Evolutionary conservation across 192 early-diverging fungal genomes (phyloP).

Genomic region (Entomortierella parvispora): DNA sequence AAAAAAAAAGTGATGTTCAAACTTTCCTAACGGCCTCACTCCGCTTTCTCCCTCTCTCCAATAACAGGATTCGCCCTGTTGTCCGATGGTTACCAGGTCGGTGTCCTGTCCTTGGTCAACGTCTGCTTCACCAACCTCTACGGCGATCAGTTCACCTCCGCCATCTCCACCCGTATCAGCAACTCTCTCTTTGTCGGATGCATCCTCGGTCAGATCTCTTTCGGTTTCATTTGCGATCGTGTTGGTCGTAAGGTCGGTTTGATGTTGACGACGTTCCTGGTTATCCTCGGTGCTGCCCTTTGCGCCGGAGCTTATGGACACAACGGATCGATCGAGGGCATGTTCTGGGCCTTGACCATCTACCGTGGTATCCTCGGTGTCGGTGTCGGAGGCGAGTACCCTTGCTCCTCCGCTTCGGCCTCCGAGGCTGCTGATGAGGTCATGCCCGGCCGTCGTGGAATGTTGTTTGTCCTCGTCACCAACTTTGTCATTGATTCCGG

Average conservation of each 20-base stretch:
- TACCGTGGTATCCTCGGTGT: slow-evolving; percentile 56
- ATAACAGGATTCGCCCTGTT: slow-evolving; percentile 54
- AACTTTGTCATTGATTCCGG: slow-evolving; percentile 61
- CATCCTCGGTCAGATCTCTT: slow-evolving; percentile 63
- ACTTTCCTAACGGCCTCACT: background rate
- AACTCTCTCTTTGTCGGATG: slow-evolving; percentile 64
- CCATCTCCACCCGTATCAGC: slow-evolving; percentile 54
- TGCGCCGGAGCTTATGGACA: slow-evolving; percentile 54
- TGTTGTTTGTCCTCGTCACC: slow-evolving; percentile 59
- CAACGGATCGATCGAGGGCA: slow-evolving; percentile 38
- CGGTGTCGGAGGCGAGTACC: slow-evolving; percentile 66
- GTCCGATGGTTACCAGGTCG: slow-evolving; percentile 66
- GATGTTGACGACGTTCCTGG: slow-evolving; percentile 56
- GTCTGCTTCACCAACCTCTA: slow-evolving; percentile 59
- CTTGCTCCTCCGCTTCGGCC: slow-evolving; percentile 62
- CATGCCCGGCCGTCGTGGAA: slow-evolving; percentile 52
- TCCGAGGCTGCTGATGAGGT: slow-evolving; percentile 64
- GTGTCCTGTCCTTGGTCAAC: slow-evolving; percentile 62
- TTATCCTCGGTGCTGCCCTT: slow-evolving; percentile 59
- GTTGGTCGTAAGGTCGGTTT: slow-evolving; percentile 65
- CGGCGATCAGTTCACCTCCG: slow-evolving; percentile 41
- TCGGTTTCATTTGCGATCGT: slow-evolving; percentile 62
- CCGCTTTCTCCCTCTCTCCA: no score
- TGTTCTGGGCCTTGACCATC: slow-evolving; percentile 60
- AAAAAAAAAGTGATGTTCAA: background rate